A percentile compares a stretch with the other conserved stretches of the same genome.
Conservation (phyloP, 139 green algal genomes). For the Chlamydomonas sp. region DNA sequence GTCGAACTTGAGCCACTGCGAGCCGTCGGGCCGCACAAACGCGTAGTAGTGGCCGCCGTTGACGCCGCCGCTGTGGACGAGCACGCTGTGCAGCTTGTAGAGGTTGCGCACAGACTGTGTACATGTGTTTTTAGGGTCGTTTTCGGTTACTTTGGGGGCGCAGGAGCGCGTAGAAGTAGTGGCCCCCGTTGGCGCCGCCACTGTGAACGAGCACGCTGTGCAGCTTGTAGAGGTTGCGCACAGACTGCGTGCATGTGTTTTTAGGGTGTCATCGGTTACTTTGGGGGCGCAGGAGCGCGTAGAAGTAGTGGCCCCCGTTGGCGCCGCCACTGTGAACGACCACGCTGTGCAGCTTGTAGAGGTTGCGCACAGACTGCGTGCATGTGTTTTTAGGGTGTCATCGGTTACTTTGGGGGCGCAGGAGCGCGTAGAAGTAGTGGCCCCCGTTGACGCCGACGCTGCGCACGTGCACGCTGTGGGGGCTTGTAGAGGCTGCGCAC, state of each 20-base stretch:
- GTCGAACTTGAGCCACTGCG: conserved; percentile 92
- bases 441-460: conserved; percentile 76
- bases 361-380: too few relatives aligned
- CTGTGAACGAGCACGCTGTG: conserved; percentile 77
- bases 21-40: conserved; percentile 59
- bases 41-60: conserved; percentile 97
- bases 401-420: too few relatives aligned
- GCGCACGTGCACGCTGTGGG: conserved; percentile 86
- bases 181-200: conserved; percentile 85
- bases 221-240: conserved; percentile 75
- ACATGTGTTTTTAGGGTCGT: too few relatives aligned
- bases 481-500: too few relatives aligned
- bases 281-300: too few relatives aligned
- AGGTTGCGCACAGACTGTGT: conserved; percentile 66
- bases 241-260: too few relatives aligned
- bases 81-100: conserved; percentile 68
- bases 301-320: conserved; percentile 92
- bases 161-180: conserved; percentile 94
- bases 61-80: conserved; percentile 87
- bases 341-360: conserved; percentile 78
- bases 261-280: too few relatives aligned
- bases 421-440: conserved; percentile 98
- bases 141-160: too few relatives aligned
- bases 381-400: too few relatives aligned
- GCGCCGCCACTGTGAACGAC: conserved; percentile 84